phyloP scores from a whole-genome alignment of 768 basidiomycete genomes.

The Suillus clintonianus region DNA sequence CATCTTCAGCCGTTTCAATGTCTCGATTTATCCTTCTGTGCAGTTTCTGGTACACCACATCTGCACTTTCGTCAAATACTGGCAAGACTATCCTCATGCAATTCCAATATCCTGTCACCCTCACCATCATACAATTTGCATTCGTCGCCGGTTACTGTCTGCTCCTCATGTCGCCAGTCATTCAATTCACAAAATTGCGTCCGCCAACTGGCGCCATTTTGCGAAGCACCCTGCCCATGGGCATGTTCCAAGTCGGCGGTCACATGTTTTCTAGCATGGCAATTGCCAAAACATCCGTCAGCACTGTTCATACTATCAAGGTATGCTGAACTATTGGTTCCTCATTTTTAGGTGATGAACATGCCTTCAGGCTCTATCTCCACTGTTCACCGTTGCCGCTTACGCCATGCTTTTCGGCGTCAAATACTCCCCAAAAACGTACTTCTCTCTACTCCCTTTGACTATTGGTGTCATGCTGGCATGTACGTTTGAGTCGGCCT shows the following conservation, averaged over 20 bases:
- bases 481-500: constrained; percentile 90
- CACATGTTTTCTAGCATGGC: constrained; percentile 99
- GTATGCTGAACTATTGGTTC: constrained; percentile 41
- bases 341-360: constrained; percentile 6
- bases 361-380: constrained; percentile 79
- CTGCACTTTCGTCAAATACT: constrained; percentile 93
- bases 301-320: constrained; percentile 99
- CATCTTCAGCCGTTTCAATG: constrained; percentile 28
- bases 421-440: constrained; percentile 89
- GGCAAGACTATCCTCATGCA: constrained; percentile 93
- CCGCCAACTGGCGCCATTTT: constrained; percentile 74
- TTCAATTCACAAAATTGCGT: constrained; percentile 69
- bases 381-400: constrained; percentile 94
- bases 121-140: constrained; percentile 97
- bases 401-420: constrained; percentile 94
- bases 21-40: constrained; percentile 78
- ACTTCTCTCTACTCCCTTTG: constrained; percentile 90
- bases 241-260: constrained; percentile 94
- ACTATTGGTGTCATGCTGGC: constrained; percentile 98
- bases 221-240: constrained; percentile 88
- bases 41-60: constrained; percentile 89
- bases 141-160: constrained; percentile 89
- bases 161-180: constrained; percentile 74
- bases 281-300: constrained; percentile 93
- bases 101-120: constrained; percentile 93